A percentile compares a stretch with the other conserved stretches of the same genome.
phyloP scores from a whole-genome alignment of 306 rosid genomes.

The Vigna nakashimae region DNA sequence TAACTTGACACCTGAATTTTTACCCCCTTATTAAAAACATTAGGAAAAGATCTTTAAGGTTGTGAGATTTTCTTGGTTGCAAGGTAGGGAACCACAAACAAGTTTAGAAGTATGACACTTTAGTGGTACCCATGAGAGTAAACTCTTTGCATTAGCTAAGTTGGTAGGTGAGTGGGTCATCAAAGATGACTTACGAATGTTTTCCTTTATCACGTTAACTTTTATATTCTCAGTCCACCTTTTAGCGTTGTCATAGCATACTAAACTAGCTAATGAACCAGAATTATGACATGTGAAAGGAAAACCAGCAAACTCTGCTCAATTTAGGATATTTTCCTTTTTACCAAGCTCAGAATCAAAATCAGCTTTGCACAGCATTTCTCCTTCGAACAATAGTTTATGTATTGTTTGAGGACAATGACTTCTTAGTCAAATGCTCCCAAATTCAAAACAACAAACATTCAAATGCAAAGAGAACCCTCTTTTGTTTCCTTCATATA shows the following conservation, averaged over 20 bases:
- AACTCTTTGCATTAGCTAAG: constrained; percentile 38
- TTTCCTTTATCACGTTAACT: constrained; percentile 37
- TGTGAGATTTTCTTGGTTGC: constrained; percentile 49
- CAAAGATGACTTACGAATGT: constrained; percentile 36
- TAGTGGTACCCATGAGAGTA: constrained; percentile 60
- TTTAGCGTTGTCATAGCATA: constrained; percentile 43
- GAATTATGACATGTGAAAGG: constrained; percentile 48
- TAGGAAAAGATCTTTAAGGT: constrained; percentile 36
- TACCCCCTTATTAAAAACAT: background rate
- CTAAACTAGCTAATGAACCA: constrained; percentile 35
- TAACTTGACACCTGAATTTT: too few species aligned
- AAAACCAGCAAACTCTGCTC: constrained; percentile 20
- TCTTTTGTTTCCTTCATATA: constrained; percentile 21
- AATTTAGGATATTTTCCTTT: constrained; percentile 47
- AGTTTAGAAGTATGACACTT: constrained; percentile 52
- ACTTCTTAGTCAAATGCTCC: constrained; percentile 64
- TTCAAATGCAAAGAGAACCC: constrained; percentile 35
- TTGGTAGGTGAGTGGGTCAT: constrained; percentile 50
- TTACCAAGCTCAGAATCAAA: constrained; percentile 29
- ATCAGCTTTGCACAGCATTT: constrained; percentile 30
- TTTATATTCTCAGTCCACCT: constrained; percentile 30
- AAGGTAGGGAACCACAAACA: constrained; percentile 70
- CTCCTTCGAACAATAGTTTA: constrained; percentile 39
- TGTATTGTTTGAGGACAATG: constrained; percentile 62
- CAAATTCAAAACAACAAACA: constrained; percentile 50